Conservation (phyloP, 2,329 filamentous ascomycete species). For the Apiospora kogelbergensis region DNA sequence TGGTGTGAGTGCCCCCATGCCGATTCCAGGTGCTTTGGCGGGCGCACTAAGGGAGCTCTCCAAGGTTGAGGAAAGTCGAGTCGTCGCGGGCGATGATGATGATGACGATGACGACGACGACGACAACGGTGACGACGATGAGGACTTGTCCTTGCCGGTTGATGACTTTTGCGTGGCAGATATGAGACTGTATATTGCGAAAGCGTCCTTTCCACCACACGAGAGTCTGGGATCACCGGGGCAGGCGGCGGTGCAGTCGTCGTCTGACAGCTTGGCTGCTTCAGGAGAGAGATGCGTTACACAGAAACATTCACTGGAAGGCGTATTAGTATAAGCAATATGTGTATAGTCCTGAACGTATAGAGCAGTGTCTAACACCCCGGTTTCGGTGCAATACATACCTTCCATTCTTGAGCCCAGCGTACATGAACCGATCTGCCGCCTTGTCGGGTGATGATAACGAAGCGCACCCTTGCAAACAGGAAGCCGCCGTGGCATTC, state of each 20-base stretch:
- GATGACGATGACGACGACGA: background rate
- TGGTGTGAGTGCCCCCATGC: background rate
- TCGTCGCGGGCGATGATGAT: background rate
- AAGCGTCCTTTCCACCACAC: constrained; percentile 23
- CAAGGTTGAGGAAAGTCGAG: background rate
- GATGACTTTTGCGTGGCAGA: background rate
- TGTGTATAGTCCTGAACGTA: background rate
- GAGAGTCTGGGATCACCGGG: constrained; percentile 21
- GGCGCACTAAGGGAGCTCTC: background rate
- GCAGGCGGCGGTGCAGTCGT: constrained; percentile 25
- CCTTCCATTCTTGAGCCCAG: constrained; percentile 26
- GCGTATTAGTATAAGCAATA: background rate
- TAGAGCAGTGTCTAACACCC: too few species aligned
- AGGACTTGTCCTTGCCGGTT: background rate
- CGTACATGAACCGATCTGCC: constrained; percentile 18
- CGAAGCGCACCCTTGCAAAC: constrained; percentile 23
- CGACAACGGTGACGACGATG: background rate
- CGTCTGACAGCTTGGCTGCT: constrained; percentile 14
- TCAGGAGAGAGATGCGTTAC: background rate
- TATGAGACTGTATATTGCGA: constrained; percentile 23
- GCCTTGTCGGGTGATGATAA: constrained; percentile 11
- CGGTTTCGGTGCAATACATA: constrained; percentile 11
- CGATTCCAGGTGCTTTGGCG: background rate
- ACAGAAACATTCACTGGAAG: constrained; percentile 26
- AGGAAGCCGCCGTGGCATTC: constrained; percentile 22